Evolutionary conservation across 1,284 basidiomycete genomes (phyloP), one percentile per base, ranked within the genome.

Genomic region (Ganoderma sp.): DNA sequence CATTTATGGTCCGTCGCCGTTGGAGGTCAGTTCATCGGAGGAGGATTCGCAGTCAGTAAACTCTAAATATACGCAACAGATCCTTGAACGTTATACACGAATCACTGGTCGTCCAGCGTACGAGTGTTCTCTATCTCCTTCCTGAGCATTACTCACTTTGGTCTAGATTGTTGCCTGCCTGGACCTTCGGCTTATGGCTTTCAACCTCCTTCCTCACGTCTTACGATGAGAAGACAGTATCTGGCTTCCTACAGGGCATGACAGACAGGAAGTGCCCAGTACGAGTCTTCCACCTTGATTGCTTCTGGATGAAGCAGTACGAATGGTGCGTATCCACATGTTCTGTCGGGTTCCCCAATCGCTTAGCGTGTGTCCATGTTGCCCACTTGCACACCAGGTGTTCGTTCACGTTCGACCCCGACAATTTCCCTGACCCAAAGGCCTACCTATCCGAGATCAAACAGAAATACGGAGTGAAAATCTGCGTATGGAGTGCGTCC

Each of bases 261-360:
- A 79, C 84, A 69, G 83, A 90, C 28, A 84, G 90, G 34, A 81
- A 87, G 66, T 90, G 90, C 72, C 84, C 83, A 39, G 90, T 92
- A n/a, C 85, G 90, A n/a, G 90, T 92, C 1, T 90, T 92, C 80
- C 91, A 93, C 73, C 77, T 92, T 56, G 91, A 93, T 75, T 92
- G 90, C 75, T 93, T 92, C 81, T 92, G 89, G 89, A 92, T 92
- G 90, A 90, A 90, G 76, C 87, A 89, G 76, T 92, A 91, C 77
- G 88, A 91, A 79, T 92, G 90, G 90, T 76, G 32, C 45, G 74
- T 64, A 28, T 48, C 63, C 22, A 45, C 37, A 5, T 32, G 25
- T 19, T 2, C 61, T 28, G 37, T 39, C 37, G 56, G 45, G 43
- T 37, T 32, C 41, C 43, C 56, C 7, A 15, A 17, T 28, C 25